Evolutionary conservation across 2,329 filamentous ascomycete genomes (phyloP).

Genomic region (Helotiales sp.): DNA sequence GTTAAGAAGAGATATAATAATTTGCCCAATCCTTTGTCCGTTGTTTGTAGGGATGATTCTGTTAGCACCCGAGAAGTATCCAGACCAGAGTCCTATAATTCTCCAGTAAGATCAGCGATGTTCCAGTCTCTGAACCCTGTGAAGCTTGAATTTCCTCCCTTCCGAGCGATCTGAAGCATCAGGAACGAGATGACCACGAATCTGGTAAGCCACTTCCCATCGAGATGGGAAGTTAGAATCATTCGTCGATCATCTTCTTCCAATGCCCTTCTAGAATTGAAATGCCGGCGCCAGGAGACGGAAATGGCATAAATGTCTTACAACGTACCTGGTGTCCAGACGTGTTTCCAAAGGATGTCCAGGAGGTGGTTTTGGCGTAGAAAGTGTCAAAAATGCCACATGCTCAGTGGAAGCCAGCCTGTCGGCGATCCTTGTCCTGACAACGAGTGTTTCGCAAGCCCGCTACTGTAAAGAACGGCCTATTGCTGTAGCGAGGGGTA

Average conservation of each 20-base stretch:
- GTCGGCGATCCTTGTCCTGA: slow-evolving; percentile 20
- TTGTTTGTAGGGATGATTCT: background rate
- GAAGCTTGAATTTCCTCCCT: background rate
- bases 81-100: background rate
- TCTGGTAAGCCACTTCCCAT: slow-evolving; percentile 1
- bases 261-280: slow-evolving; percentile 20
- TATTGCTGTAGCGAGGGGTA: background rate
- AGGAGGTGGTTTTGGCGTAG: slow-evolving; percentile 5
- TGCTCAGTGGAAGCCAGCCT: background rate
- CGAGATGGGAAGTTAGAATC: slow-evolving; percentile 3
- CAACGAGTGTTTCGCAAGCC: slow-evolving; percentile 21
- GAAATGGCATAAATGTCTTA: slow-evolving; percentile 17
- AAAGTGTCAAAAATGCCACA: slow-evolving; percentile 2
- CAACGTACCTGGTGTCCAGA: slow-evolving; percentile 6
- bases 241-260: slow-evolving; percentile 11
- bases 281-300: slow-evolving; percentile 2
- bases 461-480: background rate
- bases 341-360: slow-evolving; percentile 12
- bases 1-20: background rate
- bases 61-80: background rate
- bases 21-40: background rate
- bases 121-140: slow-evolving; percentile 1
- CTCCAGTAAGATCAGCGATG: background rate
- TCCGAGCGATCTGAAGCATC: background rate
- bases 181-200: slow-evolving; percentile 5